Evolutionary conservation across 1,284 basidiomycete species (phyloP).

Genomic region (Pascua guehoae): DNA sequence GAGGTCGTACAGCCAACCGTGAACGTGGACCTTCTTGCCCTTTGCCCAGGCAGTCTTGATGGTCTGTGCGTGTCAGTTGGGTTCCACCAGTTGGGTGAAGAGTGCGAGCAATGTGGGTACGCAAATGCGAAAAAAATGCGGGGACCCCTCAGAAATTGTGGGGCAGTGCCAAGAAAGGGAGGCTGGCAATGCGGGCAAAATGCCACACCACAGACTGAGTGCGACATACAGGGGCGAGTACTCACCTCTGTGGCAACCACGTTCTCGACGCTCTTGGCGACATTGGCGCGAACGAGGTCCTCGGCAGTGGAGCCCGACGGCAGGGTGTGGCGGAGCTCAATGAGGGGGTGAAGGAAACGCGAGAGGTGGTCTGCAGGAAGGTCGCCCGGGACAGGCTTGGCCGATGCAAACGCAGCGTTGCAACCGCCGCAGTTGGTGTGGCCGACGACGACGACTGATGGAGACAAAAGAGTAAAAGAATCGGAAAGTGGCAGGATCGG

Average conservation of each 20-base stretch:
- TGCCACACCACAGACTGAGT: background rate
- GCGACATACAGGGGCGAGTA: background rate
- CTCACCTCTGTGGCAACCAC: slow-evolving; percentile 51
- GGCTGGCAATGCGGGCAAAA: background rate
- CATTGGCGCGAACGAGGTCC: slow-evolving; percentile 68
- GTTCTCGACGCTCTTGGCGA: slow-evolving; percentile 70
- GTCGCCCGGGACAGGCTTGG: slow-evolving; percentile 1
- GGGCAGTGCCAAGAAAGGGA: background rate
- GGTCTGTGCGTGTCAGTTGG: slow-evolving; percentile 41
- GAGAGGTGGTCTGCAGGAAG: slow-evolving; percentile 57
- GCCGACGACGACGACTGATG: slow-evolving; percentile 70
- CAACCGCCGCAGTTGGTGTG: slow-evolving; percentile 75
- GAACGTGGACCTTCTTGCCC: slow-evolving; percentile 63
- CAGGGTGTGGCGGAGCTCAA: slow-evolving; percentile 57
- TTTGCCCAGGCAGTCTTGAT: slow-evolving; percentile 68
- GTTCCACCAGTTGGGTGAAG: background rate
- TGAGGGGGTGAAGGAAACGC: slow-evolving; percentile 70
- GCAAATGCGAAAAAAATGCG: background rate
- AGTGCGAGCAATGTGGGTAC: background rate
- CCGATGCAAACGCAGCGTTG: slow-evolving; percentile 57
- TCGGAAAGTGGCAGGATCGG: background rate
- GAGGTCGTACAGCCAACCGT: slow-evolving; percentile 81
- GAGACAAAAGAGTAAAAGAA: background rate
- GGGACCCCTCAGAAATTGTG: too few relatives aligned
- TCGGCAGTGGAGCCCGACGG: slow-evolving; percentile 54